These are phyloP conservation scores for Primulina tabacum DNA, from an alignment of 257 asterid species.

Conservation along the genomic window DNA sequence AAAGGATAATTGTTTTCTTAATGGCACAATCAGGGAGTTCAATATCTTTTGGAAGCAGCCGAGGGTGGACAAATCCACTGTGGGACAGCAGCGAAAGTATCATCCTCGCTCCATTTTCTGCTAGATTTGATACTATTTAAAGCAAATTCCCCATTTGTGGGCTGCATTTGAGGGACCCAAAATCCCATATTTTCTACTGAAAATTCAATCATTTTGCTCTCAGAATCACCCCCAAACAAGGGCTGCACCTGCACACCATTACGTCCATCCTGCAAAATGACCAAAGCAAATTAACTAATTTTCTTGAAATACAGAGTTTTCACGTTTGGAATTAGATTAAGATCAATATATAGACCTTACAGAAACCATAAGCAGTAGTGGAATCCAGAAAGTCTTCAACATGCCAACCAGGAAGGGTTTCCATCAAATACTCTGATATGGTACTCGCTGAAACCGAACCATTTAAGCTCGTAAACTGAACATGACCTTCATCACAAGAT, in stretches of 20 bases:
- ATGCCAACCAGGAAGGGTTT: slow-evolving; percentile 84
- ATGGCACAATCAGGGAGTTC: slow-evolving; percentile 37
- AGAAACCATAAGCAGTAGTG: slow-evolving; percentile 39
- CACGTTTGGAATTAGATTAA: too few relatives aligned
- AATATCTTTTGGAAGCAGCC: slow-evolving; percentile 44
- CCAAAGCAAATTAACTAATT: background rate
- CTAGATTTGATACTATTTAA: slow-evolving; percentile 30
- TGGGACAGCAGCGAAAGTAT: slow-evolving; percentile 73
- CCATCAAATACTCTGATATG: slow-evolving; percentile 78
- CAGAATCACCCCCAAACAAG: background rate
- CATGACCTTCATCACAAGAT: slow-evolving; percentile 15
- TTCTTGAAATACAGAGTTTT: background rate
- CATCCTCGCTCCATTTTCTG: slow-evolving; percentile 53
- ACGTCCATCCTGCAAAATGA: background rate
- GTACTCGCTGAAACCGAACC: slow-evolving; percentile 41
- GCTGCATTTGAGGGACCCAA: slow-evolving; percentile 69
- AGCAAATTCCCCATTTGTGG: slow-evolving; percentile 39
- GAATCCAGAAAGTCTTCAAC: slow-evolving; percentile 80
- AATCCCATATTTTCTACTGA: slow-evolving; percentile 43
- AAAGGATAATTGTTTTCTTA: background rate
- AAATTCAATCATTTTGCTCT: slow-evolving; percentile 28
- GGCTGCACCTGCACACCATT: background rate
- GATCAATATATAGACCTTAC: slow-evolving; percentile 49
- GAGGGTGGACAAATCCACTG: slow-evolving; percentile 55
- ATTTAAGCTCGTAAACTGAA: slow-evolving; percentile 21